Evolutionary conservation across 1,284 basidiomycete species (phyloP), one percentile per base, ranked within the genome.

Genomic region (Pseudozyma tsukubaensis): DNA sequence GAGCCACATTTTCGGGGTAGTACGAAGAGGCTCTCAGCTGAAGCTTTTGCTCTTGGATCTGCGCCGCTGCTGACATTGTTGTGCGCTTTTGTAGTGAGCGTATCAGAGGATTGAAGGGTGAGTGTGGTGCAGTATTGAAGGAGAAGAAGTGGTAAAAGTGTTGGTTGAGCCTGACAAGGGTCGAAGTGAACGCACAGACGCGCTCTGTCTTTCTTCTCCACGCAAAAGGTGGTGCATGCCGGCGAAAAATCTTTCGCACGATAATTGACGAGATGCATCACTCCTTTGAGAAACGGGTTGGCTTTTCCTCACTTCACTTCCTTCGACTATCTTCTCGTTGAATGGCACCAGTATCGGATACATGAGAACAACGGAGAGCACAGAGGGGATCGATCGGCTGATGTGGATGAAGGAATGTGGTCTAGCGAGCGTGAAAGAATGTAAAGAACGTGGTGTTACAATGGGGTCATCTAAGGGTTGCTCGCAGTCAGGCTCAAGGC

Each of bases 1-100:
- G 76, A 11, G 62, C 58, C 2, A 81, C 72, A 43, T 77, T 79
- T n/a, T 79, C 73, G 7, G 75, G 76, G 39, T 73, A 78, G 71
- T 77, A 78, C 21, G 72, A 69, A 40, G 77, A 76, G n/a, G 69
- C 60, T 14, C 69, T 67, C 29, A 77, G 40, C 43, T 63, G 73
- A 40, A 68, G 61, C 57, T 68, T 65, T 32, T 73, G 71, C 36
- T 73, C 71, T 32, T 68, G 65, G 1, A 73, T 61, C 8, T 68
- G 29, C 24, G 71, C 71, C 40, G 71, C 58, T 52, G 71, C 64
- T 21, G 68, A 71, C 71, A 73, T 73, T 16, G 7, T 58, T 56
- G 24, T 6, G 24, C 24, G 6, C 24, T 29, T 13, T 32, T 12
- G 16, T 51, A 21, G 16, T 1, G 18, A 29, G 1, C 29, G 8